Base-by-base conservation (phyloP, 1,139 yeast species). In the Chernovozyma aurita region DNA sequence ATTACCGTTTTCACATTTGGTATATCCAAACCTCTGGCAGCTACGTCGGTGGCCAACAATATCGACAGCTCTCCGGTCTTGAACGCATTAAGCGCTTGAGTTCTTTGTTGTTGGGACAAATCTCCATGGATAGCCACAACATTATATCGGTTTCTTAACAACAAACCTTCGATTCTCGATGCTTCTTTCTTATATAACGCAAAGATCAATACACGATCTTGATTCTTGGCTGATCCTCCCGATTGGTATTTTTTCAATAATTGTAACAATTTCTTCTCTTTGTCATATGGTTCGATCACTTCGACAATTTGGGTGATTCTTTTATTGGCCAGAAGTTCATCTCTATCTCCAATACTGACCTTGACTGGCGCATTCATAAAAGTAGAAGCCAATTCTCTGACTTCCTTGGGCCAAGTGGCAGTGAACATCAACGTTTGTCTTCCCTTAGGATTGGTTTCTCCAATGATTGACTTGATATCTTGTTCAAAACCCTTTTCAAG, bases 131-230 rank as follows among this genome's bases (percentile, higher is more conserved):
- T 84, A 18, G 98, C 97, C 32, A 95, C 86, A 22, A 92, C 92
- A 14, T 73, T 61, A 63, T 78, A 90, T 20, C 92, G 90, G 52
- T 80, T 80, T 54, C 82, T 73, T 42, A 73, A 70, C 49, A 92
- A 71, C 37, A 80, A 70, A 46, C 79, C 73, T 65, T 94, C 98
- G 34, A 94, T 80, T 54, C 98, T 77, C 30, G 90, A 66, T 15
- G 99, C 98, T 65, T 92, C 99, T 59, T 94, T 92, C 65, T 92
- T 92, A 70, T 94, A 92, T 45, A 92, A 71, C 1, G 97, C 98
- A 63, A 92, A 92, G 31, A 92, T 82, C 47, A 92, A 74, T 37
- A 92, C 81, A 64, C 88, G 88, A 49, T 88, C 95, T n/a, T 22
- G 25, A n/a, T 22, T 22, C 48, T 81, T 67, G 49, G 75, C 68